Base-by-base conservation (phyloP, 768 basidiomycete genomes). In the Lactarius sp. region DNA sequence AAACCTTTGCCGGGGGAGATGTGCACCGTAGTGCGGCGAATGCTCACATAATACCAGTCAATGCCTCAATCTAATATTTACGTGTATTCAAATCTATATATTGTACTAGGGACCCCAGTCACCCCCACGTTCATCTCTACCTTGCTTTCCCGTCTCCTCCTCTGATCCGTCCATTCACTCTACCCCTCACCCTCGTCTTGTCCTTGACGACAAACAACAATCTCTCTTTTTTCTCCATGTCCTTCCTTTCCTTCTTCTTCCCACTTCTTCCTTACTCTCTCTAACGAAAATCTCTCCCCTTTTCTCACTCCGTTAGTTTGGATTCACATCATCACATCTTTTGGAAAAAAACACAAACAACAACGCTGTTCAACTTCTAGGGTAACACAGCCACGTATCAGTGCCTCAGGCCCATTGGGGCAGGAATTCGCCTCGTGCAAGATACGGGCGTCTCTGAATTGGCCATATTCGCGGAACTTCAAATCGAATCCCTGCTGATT, bases 321-420 rank as follows among this genome's bases (percentile, higher is more conserved):
- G 33, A 36, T 62, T 59, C 56, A 58, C 51, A 47, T 22, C 27
- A 36, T 54, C 46, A 59, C 62, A 59, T 58, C 22, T 51, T 8
- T 52, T 12, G 1, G 36, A 31, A 41, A 41, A 55, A 36, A 52
- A 53, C 42, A 49, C 59, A 57, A 41, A 51, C 51, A 39, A 36
- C 52, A 49, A n/a, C 20, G 10, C 10, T 34, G 53, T 31, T 52
- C 53, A 54, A 50, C 20, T 50, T 56, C 59, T 56, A 60, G 53
- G 59, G 59, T 18, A 33, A 56, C 64, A 65, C 64, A 65, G 64
- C 64, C 64, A 65, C 64, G 64, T 56, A 65, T 63, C 64, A 66
- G 64, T 57, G 65, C 65, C 60, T 62, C 65, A 56, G 61, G 12
- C 36, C 51, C 18, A 10, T 55, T 55, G 53, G 54, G 53, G 60